Evolutionary conservation across 495 filamentous ascomycete species (phyloP).

Genomic region (Cercophora scortea): DNA sequence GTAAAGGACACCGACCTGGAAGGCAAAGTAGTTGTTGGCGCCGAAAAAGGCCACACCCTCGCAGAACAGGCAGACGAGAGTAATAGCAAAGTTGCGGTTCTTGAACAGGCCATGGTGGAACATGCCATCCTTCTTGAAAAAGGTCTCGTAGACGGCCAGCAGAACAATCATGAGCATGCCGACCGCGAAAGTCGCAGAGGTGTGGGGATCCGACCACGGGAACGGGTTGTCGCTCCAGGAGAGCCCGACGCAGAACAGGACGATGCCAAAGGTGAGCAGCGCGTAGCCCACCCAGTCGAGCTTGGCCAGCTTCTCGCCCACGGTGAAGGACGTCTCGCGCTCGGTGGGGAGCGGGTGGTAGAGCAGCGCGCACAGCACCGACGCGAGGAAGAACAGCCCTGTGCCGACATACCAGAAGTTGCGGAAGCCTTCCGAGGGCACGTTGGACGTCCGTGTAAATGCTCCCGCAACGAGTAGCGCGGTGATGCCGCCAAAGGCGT

Average conservation of each 20-base stretch:
- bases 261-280: slow-evolving; percentile 17
- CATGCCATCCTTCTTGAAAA: slow-evolving; percentile 28
- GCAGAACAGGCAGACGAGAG: slow-evolving; percentile 18
- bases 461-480: slow-evolving; percentile 19
- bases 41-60: slow-evolving; percentile 29
- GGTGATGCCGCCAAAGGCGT: slow-evolving; percentile 16
- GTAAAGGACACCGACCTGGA: slow-evolving; percentile 22
- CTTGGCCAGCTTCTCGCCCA: slow-evolving; percentile 19
- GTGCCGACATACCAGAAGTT: slow-evolving; percentile 24
- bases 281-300: slow-evolving; percentile 30
- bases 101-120: slow-evolving; percentile 27
- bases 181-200: slow-evolving; percentile 22
- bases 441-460: slow-evolving; percentile 13
- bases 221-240: slow-evolving; percentile 27
- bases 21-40: slow-evolving; percentile 30
- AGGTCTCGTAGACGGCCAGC: slow-evolving; percentile 21
- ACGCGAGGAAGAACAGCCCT: slow-evolving; percentile 13
- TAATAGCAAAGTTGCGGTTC: slow-evolving; percentile 25
- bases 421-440: slow-evolving; percentile 19
- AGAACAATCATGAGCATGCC: slow-evolving; percentile 11
- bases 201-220: slow-evolving; percentile 22
- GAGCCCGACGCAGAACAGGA: slow-evolving; percentile 26
- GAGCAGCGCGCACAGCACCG: slow-evolving; percentile 11
- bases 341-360: slow-evolving; percentile 19
- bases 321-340: slow-evolving; percentile 7